Percentiles rank a stretch among this genome's conserved stretches.
Evolutionary conservation across 2,329 filamentous ascomycete genomes (phyloP).

Genomic region (Beauveria medogensis): DNA sequence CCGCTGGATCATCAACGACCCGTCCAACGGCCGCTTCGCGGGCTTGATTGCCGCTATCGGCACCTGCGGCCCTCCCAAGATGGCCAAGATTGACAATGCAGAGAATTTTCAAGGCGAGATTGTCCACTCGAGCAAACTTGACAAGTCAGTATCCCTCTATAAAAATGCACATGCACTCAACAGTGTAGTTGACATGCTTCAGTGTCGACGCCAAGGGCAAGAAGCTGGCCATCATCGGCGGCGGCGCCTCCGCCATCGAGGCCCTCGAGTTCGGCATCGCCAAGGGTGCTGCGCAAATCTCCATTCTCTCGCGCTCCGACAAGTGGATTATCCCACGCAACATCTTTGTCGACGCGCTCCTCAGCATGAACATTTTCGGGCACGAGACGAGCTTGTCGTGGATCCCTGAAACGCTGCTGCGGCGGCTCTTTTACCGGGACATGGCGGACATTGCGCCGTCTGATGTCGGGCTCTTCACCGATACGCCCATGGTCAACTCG

Average conservation of each 20-base stretch:
- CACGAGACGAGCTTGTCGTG: constrained; percentile 67
- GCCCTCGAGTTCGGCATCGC: constrained; percentile 70
- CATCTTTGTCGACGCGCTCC: constrained; percentile 60
- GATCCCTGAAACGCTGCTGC: constrained; percentile 69
- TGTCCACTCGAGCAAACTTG: constrained; percentile 67
- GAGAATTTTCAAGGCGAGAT: constrained; percentile 64
- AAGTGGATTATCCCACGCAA: constrained; percentile 88
- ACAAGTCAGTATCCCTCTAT: constrained; percentile 35
- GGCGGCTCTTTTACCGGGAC: constrained; percentile 76
- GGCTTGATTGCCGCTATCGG: constrained; percentile 72
- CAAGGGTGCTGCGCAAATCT: constrained; percentile 57
- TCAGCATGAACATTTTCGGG: constrained; percentile 72
- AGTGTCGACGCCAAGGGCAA: constrained; percentile 65
- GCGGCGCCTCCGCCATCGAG: constrained; percentile 71
- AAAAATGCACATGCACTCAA: fast-evolving
- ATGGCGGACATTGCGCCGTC: constrained; percentile 64
- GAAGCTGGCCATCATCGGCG: constrained; percentile 67
- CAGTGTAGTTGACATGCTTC: constrained; percentile 16
- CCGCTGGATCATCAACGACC: constrained; percentile 70
- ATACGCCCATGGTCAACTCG: constrained; percentile 82
- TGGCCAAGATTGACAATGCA: constrained; percentile 62
- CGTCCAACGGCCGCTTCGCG: constrained; percentile 64
- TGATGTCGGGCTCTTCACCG: constrained; percentile 66
- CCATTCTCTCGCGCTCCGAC: constrained; percentile 67
- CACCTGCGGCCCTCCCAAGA: constrained; percentile 71